phyloP scores from a whole-genome alignment of 2,329 filamentous ascomycete genomes.

The Talaromyces rugulosus region DNA sequence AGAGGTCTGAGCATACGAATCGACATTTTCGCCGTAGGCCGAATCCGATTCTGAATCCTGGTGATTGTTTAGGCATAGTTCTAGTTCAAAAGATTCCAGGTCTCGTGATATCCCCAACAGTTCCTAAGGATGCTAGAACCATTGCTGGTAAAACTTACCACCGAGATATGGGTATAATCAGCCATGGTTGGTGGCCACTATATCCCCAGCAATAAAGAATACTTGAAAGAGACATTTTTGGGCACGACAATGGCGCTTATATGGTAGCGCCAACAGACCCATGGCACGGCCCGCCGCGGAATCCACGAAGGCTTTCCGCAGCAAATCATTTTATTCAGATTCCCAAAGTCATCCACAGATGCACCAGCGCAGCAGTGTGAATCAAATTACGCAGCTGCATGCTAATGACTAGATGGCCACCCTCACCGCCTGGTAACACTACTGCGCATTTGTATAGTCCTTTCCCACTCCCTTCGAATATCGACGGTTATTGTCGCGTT shows the following conservation, averaged over 20 bases:
- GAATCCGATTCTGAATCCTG: slow-evolving; percentile 3
- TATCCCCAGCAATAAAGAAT: background rate
- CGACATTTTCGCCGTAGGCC: slow-evolving; percentile 5
- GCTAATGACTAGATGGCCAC: background rate
- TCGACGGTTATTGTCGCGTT: background rate
- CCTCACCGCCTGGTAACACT: background rate
- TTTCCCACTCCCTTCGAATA: background rate
- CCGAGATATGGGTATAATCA: background rate
- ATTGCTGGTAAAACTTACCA: background rate
- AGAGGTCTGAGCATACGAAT: background rate
- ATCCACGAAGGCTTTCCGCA: background rate
- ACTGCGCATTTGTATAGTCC: background rate
- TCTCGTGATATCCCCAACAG: background rate
- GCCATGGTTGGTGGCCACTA: background rate
- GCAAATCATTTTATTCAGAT: background rate
- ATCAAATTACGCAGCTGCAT: background rate
- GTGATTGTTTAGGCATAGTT: background rate
- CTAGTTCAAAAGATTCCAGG: background rate
- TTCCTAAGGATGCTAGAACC: background rate
- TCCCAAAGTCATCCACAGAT: background rate
- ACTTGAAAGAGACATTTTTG: background rate
- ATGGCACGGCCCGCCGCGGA: background rate
- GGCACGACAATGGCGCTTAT: background rate
- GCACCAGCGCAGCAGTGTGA: background rate
- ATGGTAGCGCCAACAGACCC: background rate